Percentiles rank a stretch among this genome's conserved stretches.
Conservation (phyloP, 371 early-diverging fungal species). For the Nosema muscidifuracis region DNA sequence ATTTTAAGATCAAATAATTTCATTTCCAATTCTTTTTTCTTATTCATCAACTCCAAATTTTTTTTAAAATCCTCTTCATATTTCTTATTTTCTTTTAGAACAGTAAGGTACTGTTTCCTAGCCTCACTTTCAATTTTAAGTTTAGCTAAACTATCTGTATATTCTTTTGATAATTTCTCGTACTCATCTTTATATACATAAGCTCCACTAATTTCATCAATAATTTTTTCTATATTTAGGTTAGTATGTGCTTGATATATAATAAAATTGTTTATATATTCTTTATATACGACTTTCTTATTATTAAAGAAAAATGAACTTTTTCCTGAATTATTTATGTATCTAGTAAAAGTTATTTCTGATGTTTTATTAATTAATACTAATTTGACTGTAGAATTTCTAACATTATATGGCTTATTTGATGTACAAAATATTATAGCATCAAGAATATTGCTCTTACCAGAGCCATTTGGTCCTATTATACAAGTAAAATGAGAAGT, state of each 20-base stretch:
- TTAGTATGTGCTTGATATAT: constrained; percentile 87
- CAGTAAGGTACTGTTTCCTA: constrained; percentile 37
- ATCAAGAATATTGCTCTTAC: constrained; percentile 98
- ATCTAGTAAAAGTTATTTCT: not conserved
- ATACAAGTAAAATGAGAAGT: constrained; percentile 95
- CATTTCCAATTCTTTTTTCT: constrained; percentile 4
- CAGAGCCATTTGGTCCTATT: constrained; percentile 96
- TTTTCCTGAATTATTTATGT: not conserved
- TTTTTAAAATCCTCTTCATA: constrained; percentile 38
- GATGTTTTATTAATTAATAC: constrained; percentile 63
- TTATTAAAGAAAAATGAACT: constrained; percentile 72
- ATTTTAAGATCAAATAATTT: constrained; percentile 3
- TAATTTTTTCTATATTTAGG: constrained; percentile 69
- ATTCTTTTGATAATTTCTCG: constrained; percentile 26
- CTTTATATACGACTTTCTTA: constrained; percentile 66
- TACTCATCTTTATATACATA: constrained; percentile 50
- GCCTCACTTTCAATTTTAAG: constrained; percentile 46
- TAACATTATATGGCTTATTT: constrained; percentile 73
- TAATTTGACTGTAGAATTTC: constrained; percentile 76
- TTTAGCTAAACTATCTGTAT: constrained; percentile 35
- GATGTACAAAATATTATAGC: constrained; percentile 94
- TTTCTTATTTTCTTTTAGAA: constrained; percentile 29
- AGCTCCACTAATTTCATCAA: constrained; percentile 87
- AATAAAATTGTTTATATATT: constrained; percentile 85
- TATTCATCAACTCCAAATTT: constrained; percentile 11